phyloP scores from a whole-genome alignment of 2,329 filamentous ascomycete genomes.

The Pseudogymnoascus verrucosus region DNA sequence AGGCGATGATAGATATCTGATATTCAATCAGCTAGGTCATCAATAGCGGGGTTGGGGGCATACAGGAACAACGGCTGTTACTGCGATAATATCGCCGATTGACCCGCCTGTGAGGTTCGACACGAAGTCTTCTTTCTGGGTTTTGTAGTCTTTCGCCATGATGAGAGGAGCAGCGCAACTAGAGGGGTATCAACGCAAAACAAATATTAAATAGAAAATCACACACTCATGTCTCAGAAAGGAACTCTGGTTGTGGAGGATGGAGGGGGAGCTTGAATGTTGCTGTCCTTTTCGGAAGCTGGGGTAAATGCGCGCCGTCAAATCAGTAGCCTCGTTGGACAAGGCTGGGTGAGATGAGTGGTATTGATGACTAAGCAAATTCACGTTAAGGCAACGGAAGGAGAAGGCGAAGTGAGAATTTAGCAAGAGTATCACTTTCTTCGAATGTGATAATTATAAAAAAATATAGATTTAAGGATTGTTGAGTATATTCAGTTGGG shows the following conservation, averaged over 20 bases:
- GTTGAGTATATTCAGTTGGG: not conserved
- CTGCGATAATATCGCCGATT: conserved; percentile 76
- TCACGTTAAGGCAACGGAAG: not conserved
- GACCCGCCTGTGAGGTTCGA: conserved; percentile 80
- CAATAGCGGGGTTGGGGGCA: conserved; percentile 26
- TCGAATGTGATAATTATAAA: not conserved
- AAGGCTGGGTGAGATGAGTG: not conserved
- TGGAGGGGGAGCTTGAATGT: not conserved
- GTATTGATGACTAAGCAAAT: not conserved
- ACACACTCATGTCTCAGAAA: not conserved
- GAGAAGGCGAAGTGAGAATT: not conserved
- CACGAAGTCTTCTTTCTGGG: conserved; percentile 90
- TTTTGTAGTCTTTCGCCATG: conserved; percentile 63
- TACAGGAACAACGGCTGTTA: conserved; percentile 81
- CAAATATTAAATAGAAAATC: conserved; percentile 1
- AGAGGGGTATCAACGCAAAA: not conserved
- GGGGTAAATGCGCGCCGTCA: not conserved
- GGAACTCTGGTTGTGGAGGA: not conserved
- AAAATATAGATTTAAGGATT: not conserved
- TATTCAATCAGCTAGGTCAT: conserved; percentile 21
- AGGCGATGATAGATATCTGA: conserved; percentile 74
- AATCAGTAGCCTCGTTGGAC: conserved; percentile 2
- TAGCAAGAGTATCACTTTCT: not conserved
- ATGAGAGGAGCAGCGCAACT: not conserved
- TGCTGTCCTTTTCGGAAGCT: conserved; percentile 5